These are phyloP conservation scores for Nasturtium officinale DNA, from an alignment of 345 rosid genomes.

Conservation along the genomic window DNA sequence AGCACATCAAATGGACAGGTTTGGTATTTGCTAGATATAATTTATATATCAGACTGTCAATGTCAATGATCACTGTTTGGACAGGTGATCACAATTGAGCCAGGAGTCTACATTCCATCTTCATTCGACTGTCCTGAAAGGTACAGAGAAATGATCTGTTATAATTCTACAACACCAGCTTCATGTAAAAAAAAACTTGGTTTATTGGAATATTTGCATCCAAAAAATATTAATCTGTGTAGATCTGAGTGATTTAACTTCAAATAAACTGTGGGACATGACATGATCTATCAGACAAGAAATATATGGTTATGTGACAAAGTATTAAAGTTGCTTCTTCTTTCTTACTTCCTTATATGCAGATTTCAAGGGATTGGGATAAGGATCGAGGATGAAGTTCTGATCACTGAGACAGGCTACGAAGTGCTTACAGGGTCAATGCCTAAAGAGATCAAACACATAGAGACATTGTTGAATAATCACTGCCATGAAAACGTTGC, in stretches of 20 bases:
- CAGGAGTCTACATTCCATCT: constrained; percentile 86
- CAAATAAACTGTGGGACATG: constrained; percentile 20
- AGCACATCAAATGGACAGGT: constrained; percentile 1
- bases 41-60: neutral
- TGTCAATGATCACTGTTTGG: constrained; percentile 16
- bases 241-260: neutral
- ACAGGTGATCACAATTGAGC: constrained; percentile 96
- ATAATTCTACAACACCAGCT: neutral
- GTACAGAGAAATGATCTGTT: constrained; percentile 40
- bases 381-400: constrained; percentile 96
- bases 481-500: constrained; percentile 42
- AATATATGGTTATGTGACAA: neutral
- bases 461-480: constrained; percentile 68
- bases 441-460: constrained; percentile 89
- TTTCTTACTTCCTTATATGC: constrained; percentile 31
- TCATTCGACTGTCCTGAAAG: constrained; percentile 66
- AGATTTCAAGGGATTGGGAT: constrained; percentile 85
- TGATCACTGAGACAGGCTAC: constrained; percentile 83
- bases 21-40: constrained; percentile 6
- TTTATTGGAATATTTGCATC: neutral
- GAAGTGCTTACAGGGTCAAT: constrained; percentile 97
- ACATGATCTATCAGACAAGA: neutral
- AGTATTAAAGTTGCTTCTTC: neutral
- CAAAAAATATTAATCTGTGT: neutral
- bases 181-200: neutral